Conservation (phyloP, 1,284 basidiomycete genomes). For the Phenoliferia sp. region DNA sequence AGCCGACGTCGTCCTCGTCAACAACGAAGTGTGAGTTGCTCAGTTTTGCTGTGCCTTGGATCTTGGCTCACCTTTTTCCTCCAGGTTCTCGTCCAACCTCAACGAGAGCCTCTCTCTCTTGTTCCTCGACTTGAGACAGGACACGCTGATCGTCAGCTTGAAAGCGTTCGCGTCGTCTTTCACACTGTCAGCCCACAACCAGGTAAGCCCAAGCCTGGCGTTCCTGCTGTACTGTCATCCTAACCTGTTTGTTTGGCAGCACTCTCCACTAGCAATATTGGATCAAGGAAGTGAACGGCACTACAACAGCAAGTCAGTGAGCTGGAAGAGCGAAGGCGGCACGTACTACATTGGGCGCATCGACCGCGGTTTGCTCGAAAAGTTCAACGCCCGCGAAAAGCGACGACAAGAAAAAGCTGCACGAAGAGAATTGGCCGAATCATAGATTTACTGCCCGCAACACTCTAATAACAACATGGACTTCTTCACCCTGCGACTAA, state of each 20-base stretch:
- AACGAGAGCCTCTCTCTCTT: slow-evolving; percentile 51
- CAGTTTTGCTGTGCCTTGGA: neutral
- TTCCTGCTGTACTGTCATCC: no score
- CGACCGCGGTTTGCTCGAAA: slow-evolving; percentile 22
- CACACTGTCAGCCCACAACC: slow-evolving; percentile 28
- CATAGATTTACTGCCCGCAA: no score
- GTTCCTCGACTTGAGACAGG: slow-evolving; percentile 54
- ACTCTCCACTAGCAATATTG: slow-evolving; percentile 32
- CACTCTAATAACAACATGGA: neutral
- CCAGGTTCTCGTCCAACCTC: slow-evolving; percentile 47
- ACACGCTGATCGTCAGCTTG: slow-evolving; percentile 50
- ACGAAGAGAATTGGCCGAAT: neutral
- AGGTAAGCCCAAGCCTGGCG: no score
- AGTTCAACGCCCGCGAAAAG: slow-evolving; percentile 7
- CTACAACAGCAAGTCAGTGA: slow-evolving; percentile 31
- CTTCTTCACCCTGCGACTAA: neutral
- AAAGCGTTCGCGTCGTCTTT: slow-evolving; percentile 40
- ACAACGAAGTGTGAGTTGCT: slow-evolving; percentile 48
- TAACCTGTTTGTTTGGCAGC: no score
- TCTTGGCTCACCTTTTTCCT: neutral
- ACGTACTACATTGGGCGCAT: slow-evolving; percentile 30
- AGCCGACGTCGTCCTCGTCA: slow-evolving; percentile 54
- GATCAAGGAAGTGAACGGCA: slow-evolving; percentile 16
- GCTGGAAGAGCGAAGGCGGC: slow-evolving; percentile 36
- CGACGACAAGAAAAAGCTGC: neutral